Conservation (phyloP, 1,284 basidiomycete genomes). For the Ustilago esculenta region DNA sequence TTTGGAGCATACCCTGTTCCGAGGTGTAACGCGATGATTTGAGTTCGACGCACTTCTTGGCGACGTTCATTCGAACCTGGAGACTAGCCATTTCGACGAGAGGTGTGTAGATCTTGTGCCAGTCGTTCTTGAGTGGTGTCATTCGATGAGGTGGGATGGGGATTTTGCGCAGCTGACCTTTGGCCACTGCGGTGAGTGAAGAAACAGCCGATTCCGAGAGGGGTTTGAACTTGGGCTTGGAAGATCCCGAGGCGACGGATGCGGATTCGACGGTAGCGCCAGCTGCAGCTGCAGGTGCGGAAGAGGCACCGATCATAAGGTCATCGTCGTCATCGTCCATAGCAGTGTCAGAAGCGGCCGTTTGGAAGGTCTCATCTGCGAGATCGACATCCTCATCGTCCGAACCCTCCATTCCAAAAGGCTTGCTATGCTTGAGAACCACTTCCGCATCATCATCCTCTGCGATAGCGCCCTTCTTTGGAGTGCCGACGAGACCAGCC, state of each 20-base stretch:
- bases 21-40: constrained; percentile 92
- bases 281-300: background rate
- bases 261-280: background rate
- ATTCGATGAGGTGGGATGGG: constrained; percentile 95
- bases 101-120: constrained; percentile 95
- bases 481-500: constrained; percentile 14
- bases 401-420: constrained; percentile 38
- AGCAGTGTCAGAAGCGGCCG: constrained; percentile 8
- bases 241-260: background rate
- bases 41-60: constrained; percentile 86
- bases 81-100: constrained; percentile 92
- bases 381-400: constrained; percentile 44
- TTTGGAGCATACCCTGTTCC: constrained; percentile 75
- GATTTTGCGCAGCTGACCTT: constrained; percentile 69
- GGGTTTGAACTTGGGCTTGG: constrained; percentile 28
- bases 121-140: constrained; percentile 96
- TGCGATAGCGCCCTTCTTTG: background rate
- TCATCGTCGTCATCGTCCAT: constrained; percentile 44
- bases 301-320: constrained; percentile 39
- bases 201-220: constrained; percentile 17
- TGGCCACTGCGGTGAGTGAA: constrained; percentile 36
- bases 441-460: constrained; percentile 4
- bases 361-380: constrained; percentile 27
- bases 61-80: constrained; percentile 96
- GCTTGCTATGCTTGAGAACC: constrained; percentile 43